Conservation (phyloP, 2,329 filamentous ascomycete genomes). For the Sarocladium kiliense region DNA sequence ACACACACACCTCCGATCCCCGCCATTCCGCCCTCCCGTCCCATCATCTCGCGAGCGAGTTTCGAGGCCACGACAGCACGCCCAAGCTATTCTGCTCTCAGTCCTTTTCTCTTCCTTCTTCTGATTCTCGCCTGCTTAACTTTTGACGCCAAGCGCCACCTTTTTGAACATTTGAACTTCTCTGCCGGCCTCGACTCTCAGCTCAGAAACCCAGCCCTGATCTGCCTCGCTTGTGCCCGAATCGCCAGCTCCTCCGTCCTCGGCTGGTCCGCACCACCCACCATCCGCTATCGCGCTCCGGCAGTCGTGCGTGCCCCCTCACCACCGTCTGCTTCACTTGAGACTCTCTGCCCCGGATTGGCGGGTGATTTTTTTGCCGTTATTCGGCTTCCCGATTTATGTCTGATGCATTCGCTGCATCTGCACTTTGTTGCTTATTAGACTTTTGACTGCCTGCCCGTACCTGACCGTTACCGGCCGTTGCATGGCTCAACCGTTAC, state of each 20-base stretch:
- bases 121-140: too few relatives aligned
- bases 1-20: neutral
- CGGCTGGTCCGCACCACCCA: constrained; percentile 5
- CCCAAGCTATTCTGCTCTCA: neutral
- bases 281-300: constrained; percentile 3
- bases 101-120: too few relatives aligned
- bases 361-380: neutral
- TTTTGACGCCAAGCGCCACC: neutral
- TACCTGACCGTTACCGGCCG: neutral
- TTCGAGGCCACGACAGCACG: constrained; percentile 1
- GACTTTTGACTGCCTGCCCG: neutral
- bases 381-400: neutral
- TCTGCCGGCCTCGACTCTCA: neutral
- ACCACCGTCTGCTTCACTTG: neutral
- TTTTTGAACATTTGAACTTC: neutral
- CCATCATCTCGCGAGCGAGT: neutral
- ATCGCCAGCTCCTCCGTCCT: constrained; percentile 4
- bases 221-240: neutral
- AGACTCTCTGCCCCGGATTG: neutral
- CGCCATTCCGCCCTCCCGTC: constrained; percentile 6
- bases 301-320: neutral
- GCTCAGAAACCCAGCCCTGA: neutral
- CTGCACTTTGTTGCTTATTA: neutral
- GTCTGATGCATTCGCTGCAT: neutral
- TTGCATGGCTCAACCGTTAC: constrained; percentile 1